phyloP scores from a whole-genome alignment of 306 rosid species.

The Cucurbita ficifolia region DNA sequence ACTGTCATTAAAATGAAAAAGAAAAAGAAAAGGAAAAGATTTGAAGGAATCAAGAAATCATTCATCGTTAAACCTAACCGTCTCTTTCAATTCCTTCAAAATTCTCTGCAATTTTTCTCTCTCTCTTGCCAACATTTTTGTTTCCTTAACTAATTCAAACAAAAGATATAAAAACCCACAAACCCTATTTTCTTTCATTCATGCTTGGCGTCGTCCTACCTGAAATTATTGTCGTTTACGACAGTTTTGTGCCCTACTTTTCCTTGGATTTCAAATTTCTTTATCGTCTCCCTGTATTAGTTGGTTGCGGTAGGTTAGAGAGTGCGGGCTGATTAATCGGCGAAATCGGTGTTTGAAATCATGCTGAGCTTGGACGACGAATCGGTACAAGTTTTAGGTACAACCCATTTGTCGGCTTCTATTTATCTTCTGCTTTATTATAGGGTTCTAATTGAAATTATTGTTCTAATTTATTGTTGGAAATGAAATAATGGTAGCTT shows the following conservation, averaged over 20 bases:
- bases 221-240: not conserved
- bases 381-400: slow-evolving; percentile 34
- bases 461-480: not conserved
- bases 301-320: slow-evolving; percentile 37
- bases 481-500: not conserved
- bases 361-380: slow-evolving; percentile 21
- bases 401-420: slow-evolving; percentile 25
- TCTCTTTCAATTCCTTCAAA: slow-evolving; percentile 19
- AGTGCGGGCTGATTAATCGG: slow-evolving; percentile 12
- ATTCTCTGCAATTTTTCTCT: not conserved
- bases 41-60: not conserved
- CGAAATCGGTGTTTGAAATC: slow-evolving; percentile 17
- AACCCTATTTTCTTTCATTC: slow-evolving; percentile 3
- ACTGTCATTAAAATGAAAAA: not conserved
- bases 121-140: slow-evolving; percentile 37
- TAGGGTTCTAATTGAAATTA: slow-evolving; percentile 6
- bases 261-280: not conserved
- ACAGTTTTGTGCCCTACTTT: not conserved
- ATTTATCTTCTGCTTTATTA: slow-evolving; percentile 19
- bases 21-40: not conserved
- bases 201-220: not conserved
- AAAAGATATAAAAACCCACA: not conserved
- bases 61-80: not conserved
- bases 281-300: slow-evolving; percentile 6
- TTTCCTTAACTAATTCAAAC: not conserved